phyloP scores from a whole-genome alignment of 2,329 filamentous ascomycete genomes.

The Paracoccidioides brasiliensis region DNA sequence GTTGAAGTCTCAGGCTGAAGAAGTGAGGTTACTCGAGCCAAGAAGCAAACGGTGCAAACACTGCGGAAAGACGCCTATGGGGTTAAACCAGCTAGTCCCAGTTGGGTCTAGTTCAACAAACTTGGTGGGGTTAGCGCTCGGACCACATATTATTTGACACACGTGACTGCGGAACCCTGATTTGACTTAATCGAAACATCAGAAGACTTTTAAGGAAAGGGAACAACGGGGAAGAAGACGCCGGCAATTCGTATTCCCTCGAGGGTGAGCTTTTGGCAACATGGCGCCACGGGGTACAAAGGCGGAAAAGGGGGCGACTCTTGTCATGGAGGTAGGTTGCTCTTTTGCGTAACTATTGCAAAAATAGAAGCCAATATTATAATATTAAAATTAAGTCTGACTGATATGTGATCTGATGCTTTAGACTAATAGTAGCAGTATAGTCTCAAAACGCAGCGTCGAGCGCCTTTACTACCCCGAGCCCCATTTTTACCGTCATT shows the following conservation, averaged over 20 bases:
- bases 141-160: constrained; percentile 27
- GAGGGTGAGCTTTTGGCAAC: not conserved
- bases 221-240: not conserved
- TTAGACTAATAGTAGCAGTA: constrained; percentile 80
- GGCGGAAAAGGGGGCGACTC: constrained; percentile 34
- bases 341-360: not conserved
- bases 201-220: too few species aligned
- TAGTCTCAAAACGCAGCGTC: constrained; percentile 86
- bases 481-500: constrained; percentile 74
- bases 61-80: not conserved
- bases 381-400: not conserved
- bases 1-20: not conserved
- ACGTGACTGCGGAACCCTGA: constrained; percentile 3
- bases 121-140: constrained; percentile 17
- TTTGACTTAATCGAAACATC: too few species aligned
- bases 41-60: not conserved
- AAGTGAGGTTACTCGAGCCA: not conserved
- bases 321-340: constrained; percentile 41
- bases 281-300: constrained; percentile 15
- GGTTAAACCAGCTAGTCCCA: not conserved
- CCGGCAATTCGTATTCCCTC: not conserved
- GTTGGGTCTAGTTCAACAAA: not conserved
- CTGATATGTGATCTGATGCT: not conserved
- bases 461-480: constrained; percentile 74
- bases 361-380: constrained; percentile 15